Evolutionary conservation across 495 filamentous ascomycete species (phyloP).

Genomic region (Tuber umbilicatum): DNA sequence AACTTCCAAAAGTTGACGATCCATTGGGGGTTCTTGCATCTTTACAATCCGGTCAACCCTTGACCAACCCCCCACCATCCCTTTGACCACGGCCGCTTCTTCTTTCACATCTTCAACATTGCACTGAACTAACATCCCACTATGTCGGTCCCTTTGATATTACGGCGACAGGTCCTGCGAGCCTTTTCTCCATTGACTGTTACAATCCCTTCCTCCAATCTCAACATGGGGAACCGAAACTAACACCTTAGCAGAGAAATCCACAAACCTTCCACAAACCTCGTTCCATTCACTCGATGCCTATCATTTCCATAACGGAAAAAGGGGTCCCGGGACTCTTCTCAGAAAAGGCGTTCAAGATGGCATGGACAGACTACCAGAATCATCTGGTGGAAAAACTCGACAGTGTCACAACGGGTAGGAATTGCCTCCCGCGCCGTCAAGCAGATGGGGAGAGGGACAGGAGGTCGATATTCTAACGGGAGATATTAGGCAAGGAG

Average conservation of each 20-base stretch:
- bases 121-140: background rate
- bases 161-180: slow-evolving; percentile 20
- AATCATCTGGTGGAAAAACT: slow-evolving; percentile 62
- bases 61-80: background rate
- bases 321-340: slow-evolving; percentile 64
- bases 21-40: background rate
- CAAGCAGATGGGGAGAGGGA: background rate
- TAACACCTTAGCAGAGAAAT: slow-evolving; percentile 16
- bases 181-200: slow-evolving; percentile 16
- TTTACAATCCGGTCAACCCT: background rate
- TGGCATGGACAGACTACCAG: slow-evolving; percentile 82
- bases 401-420: slow-evolving; percentile 67
- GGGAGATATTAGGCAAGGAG: slow-evolving; percentile 49
- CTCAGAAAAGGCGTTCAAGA: slow-evolving; percentile 57
- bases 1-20: background rate
- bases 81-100: background rate
- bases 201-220: slow-evolving; percentile 2
- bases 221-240: background rate
- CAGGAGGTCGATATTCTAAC: background rate
- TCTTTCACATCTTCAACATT: background rate
- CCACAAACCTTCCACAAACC: slow-evolving; percentile 32
- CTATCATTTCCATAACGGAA: slow-evolving; percentile 51
- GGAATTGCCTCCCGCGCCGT: slow-evolving; percentile 31
- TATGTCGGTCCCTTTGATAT: slow-evolving; percentile 22
- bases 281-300: slow-evolving; percentile 52